phyloP scores from a whole-genome alignment of 2,329 filamentous ascomycete species.

The Fusarium avenaceum region DNA sequence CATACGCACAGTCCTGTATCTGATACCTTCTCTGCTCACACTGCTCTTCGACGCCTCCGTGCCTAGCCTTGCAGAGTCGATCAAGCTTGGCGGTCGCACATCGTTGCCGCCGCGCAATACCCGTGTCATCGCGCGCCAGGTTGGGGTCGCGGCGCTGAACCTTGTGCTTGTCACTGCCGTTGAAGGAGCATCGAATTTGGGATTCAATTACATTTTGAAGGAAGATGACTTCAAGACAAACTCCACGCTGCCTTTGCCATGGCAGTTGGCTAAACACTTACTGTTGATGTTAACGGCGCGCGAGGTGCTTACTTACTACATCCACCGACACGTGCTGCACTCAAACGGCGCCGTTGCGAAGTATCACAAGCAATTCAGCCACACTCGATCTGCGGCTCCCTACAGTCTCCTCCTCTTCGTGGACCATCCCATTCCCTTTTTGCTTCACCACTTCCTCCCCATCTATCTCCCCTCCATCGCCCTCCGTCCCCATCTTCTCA shows the following conservation, averaged over 20 bases:
- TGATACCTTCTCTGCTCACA: slow-evolving; percentile 79
- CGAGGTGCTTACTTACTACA: slow-evolving; percentile 76
- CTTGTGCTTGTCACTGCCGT: slow-evolving; percentile 59
- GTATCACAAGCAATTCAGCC: slow-evolving; percentile 62
- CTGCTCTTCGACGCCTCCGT: slow-evolving; percentile 78
- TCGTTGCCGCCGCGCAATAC: slow-evolving; percentile 63
- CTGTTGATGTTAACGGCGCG: slow-evolving; percentile 59
- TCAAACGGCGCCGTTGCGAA: slow-evolving; percentile 54
- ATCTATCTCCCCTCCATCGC: slow-evolving; percentile 73
- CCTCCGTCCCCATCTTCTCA: slow-evolving; percentile 79
- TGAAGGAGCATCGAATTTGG: slow-evolving; percentile 59
- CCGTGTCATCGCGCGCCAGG: slow-evolving; percentile 52
- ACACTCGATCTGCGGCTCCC: slow-evolving; percentile 67
- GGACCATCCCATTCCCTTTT: slow-evolving; percentile 75
- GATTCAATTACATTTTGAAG: slow-evolving; percentile 52
- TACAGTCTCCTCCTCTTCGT: slow-evolving; percentile 75
- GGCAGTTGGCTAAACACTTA: slow-evolving; percentile 66
- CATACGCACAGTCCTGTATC: slow-evolving; percentile 77
- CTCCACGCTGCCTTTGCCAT: slow-evolving; percentile 65
- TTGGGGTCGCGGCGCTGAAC: slow-evolving; percentile 62
- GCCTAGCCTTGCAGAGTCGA: slow-evolving; percentile 74
- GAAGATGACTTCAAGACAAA: slow-evolving; percentile 62
- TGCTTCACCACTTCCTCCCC: slow-evolving; percentile 74
- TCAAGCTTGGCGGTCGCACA: slow-evolving; percentile 75
- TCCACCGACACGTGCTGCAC: slow-evolving; percentile 82